These are phyloP conservation scores for Aspergillus melleus DNA, from an alignment of 2,329 filamentous ascomycete genomes.

Conservation along the genomic window DNA sequence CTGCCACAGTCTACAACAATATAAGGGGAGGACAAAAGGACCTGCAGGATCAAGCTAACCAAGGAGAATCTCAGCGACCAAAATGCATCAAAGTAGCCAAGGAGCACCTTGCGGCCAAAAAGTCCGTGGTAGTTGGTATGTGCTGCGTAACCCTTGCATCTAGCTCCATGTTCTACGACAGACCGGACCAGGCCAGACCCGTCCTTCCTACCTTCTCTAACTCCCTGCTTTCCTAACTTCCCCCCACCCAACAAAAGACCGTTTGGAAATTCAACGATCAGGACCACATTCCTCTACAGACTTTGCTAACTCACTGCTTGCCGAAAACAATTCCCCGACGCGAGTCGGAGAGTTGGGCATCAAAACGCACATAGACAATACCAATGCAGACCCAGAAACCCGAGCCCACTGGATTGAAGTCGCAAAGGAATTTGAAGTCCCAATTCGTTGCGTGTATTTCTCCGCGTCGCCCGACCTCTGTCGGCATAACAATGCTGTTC, in stretches of 20 bases:
- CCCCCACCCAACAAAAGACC: neutral
- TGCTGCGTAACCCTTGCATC: slow-evolving; percentile 24
- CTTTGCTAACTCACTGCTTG: neutral
- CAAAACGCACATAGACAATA: slow-evolving; percentile 69
- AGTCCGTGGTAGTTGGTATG: slow-evolving; percentile 76
- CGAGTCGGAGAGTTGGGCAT: neutral
- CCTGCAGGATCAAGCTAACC: slow-evolving; percentile 4
- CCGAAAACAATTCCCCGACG: neutral
- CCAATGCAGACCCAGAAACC: slow-evolving; percentile 81
- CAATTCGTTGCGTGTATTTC: slow-evolving; percentile 85
- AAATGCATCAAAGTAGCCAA: slow-evolving; percentile 71
- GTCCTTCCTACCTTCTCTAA: neutral
- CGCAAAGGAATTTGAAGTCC: slow-evolving; percentile 67
- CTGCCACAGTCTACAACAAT: neutral
- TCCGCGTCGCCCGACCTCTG: slow-evolving; percentile 67
- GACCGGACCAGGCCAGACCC: neutral
- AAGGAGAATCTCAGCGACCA: slow-evolving; percentile 48
- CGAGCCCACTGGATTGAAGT: slow-evolving; percentile 76
- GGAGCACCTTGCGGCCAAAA: slow-evolving; percentile 62
- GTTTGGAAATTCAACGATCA: neutral
- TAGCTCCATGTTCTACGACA: slow-evolving; percentile 15
- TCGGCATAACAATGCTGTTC: slow-evolving; percentile 85
- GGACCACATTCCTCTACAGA: neutral
- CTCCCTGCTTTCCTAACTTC: neutral
- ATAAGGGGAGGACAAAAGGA: neutral